A percentile compares a stretch with the other conserved stretches of the same genome.
Evolutionary conservation across 176 grass and related monocot genomes (phyloP).

Genomic region (Urochloa ruziziensis): DNA sequence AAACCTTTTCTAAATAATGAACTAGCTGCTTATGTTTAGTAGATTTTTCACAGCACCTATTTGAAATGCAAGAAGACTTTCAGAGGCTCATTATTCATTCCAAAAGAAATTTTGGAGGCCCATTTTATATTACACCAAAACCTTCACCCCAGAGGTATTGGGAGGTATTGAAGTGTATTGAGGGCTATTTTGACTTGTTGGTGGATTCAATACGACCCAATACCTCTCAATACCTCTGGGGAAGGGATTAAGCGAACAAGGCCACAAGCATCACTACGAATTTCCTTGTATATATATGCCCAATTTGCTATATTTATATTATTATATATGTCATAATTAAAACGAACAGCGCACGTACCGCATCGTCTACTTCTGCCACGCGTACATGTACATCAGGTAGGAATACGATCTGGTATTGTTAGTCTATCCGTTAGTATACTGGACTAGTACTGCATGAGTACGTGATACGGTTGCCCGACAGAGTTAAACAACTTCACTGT

Average conservation of each 20-base stretch:
- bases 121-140: neutral
- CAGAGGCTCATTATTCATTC: neutral
- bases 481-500: constrained; percentile 5
- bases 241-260: no score
- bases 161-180: no score
- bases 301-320: neutral
- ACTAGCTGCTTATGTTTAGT: neutral
- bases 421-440: neutral
- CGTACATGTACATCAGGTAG: neutral
- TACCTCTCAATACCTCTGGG: no score
- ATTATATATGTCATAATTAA: no score
- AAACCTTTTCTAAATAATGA: neutral
- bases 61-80: neutral
- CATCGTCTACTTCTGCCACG: neutral
- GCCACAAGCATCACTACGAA: no score
- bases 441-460: no score
- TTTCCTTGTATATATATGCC: neutral
- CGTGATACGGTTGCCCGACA: constrained; percentile 7
- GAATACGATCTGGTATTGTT: neutral
- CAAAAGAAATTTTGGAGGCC: neutral
- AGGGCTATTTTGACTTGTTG: no score
- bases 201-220: no score
- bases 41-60: neutral
- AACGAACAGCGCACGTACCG: neutral
- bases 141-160: no score